Percentiles rank a stretch among this genome's conserved stretches.
These are phyloP conservation scores for Paraphoma chrysanthemicola DNA, from an alignment of 2,329 filamentous ascomycete species.

Conservation along the genomic window DNA sequence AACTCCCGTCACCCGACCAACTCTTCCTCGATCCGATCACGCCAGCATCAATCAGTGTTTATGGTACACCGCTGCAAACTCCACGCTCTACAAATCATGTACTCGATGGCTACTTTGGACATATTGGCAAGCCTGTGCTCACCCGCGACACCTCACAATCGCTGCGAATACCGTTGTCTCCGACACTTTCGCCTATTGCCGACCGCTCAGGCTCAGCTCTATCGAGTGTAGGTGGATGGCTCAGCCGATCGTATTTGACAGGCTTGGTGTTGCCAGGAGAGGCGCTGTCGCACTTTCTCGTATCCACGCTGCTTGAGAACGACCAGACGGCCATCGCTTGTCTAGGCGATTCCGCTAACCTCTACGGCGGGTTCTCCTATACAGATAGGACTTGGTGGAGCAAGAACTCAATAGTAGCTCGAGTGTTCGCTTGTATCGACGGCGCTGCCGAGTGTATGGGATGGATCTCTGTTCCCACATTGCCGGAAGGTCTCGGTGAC, in stretches of 20 bases:
- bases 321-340: conserved; percentile 56
- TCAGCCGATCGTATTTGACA: conserved; percentile 62
- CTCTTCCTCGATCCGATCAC: conserved; percentile 33
- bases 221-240: conserved; percentile 58
- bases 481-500: conserved; percentile 51
- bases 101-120: conserved; percentile 46
- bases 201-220: conserved; percentile 17
- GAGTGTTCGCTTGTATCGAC: conserved; percentile 57
- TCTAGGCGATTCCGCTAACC: conserved; percentile 59
- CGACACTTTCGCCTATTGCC: conserved; percentile 14
- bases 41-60: conserved; percentile 43
- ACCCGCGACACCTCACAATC: conserved; percentile 36
- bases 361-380: conserved; percentile 64
- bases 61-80: conserved; percentile 48
- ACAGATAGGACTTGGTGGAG: conserved; percentile 62
- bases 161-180: conserved; percentile 40
- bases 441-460: conserved; percentile 61
- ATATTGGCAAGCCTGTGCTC: conserved; percentile 30
- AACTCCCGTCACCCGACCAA: conserved; percentile 24
- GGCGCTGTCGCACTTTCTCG: conserved; percentile 61
- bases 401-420: conserved; percentile 61
- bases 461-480: conserved; percentile 56
- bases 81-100: conserved; percentile 36
- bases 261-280: conserved; percentile 63
- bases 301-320: conserved; percentile 64